A percentile compares a stretch with the other conserved stretches of the same genome.
Conservation (phyloP, 1,139 yeast species). For the Saccharomyces hybrid region DNA sequence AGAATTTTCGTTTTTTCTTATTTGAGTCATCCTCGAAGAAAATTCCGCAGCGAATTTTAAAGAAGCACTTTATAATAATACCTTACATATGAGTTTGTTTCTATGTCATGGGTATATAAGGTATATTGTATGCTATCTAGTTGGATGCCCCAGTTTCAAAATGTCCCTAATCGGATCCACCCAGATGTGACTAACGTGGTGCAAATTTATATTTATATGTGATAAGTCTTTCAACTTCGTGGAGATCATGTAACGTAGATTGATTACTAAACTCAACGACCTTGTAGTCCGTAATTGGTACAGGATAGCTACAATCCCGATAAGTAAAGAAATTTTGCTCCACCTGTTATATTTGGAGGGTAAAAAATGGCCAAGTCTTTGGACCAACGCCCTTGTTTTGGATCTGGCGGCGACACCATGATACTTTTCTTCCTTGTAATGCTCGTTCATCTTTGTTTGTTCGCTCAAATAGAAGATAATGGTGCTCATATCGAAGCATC, state of each 20-base stretch:
- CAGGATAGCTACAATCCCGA: conserved; percentile 10
- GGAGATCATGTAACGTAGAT: background rate
- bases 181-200: conserved; percentile 8
- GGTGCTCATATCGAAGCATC: background rate
- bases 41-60: background rate
- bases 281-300: conserved; percentile 7
- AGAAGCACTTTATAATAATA: background rate
- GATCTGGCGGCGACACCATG: background rate
- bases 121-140: background rate
- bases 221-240: background rate
- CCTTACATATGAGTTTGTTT: background rate
- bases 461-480: background rate
- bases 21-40: background rate
- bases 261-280: conserved; percentile 1
- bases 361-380: background rate
- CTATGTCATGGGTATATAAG: background rate
- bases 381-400: background rate
- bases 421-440: background rate
- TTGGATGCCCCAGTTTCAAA: background rate
- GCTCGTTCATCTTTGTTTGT: background rate
- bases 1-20: background rate
- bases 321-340: conserved; percentile 9
- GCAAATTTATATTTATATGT: background rate
- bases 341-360: background rate
- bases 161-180: conserved; percentile 7